Evolutionary conservation across 179 eudicot genomes (phyloP).

Genomic region (Beta macrorhiza): DNA sequence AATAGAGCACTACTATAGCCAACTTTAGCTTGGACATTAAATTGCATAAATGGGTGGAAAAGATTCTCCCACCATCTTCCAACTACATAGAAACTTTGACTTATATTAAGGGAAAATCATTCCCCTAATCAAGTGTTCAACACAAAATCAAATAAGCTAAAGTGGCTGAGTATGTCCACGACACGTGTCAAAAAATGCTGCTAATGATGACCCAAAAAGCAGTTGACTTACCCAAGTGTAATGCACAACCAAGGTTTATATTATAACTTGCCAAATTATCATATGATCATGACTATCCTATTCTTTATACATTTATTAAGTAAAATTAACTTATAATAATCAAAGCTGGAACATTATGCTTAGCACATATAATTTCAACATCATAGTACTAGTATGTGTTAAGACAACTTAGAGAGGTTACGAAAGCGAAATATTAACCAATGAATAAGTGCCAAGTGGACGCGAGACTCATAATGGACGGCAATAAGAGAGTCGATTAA

Average conservation of each 20-base stretch:
- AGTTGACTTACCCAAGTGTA: constrained; percentile 27
- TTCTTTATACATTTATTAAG: neutral
- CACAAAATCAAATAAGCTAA: neutral
- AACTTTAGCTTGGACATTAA: constrained; percentile 15
- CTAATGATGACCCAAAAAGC: neutral
- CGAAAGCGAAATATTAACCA: neutral
- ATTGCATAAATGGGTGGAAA: constrained; percentile 28
- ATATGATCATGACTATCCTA: constrained; percentile 24
- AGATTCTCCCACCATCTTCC: constrained; percentile 45
- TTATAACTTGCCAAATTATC: constrained; percentile 7
- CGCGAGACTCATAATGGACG: constrained; percentile 32
- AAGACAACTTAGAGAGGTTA: neutral
- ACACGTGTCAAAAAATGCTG: constrained; percentile 20
- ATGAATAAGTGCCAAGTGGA: constrained; percentile 42
- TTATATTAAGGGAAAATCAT: constrained; percentile 34
- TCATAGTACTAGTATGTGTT: constrained; percentile 7
- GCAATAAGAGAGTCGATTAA: constrained; percentile 28
- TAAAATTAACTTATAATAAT: neutral
- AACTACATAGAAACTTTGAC: constrained; percentile 43
- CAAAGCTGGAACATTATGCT: constrained; percentile 21
- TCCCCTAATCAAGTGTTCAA: constrained; percentile 26
- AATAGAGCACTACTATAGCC: constrained; percentile 17
- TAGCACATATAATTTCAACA: constrained; percentile 18
- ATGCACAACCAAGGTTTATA: constrained; percentile 1
- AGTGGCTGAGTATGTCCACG: constrained; percentile 2